Conservation (phyloP, 108 stramenopile genomes). For the Parietichytrium sp. region DNA sequence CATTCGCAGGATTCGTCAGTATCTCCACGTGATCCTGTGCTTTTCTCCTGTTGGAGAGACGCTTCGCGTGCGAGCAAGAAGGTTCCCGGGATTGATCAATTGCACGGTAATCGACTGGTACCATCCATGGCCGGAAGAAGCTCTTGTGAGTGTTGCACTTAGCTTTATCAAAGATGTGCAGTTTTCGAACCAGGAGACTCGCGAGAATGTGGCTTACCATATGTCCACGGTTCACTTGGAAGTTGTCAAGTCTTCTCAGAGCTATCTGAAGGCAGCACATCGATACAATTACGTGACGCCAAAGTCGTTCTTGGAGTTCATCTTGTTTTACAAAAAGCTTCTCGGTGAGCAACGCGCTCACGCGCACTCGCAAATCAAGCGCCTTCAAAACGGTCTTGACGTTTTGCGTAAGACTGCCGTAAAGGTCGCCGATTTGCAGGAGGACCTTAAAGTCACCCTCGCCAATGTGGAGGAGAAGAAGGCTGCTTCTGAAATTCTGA, state of each 20-base stretch:
- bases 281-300: slow-evolving; percentile 88
- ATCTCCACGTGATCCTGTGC: slow-evolving; percentile 78
- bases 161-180: slow-evolving; percentile 76
- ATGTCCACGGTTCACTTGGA: slow-evolving; percentile 83
- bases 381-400: slow-evolving; percentile 80
- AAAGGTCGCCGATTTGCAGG: slow-evolving; percentile 79
- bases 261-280: slow-evolving; percentile 69
- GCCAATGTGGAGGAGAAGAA: slow-evolving; percentile 81
- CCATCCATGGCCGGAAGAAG: slow-evolving; percentile 84
- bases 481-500: slow-evolving; percentile 72
- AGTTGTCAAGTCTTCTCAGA: slow-evolving; percentile 65
- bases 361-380: slow-evolving; percentile 71
- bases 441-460: slow-evolving; percentile 77
- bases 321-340: slow-evolving; percentile 80
- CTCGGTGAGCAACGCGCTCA: slow-evolving; percentile 71
- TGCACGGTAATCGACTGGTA: slow-evolving; percentile 80
- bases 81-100: slow-evolving; percentile 84
- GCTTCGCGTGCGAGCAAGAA: slow-evolving; percentile 77
- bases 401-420: slow-evolving; percentile 76
- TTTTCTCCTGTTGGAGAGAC: slow-evolving; percentile 83
- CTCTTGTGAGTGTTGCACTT: slow-evolving; percentile 75
- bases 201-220: slow-evolving; percentile 68
- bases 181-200: slow-evolving; percentile 44
- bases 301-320: slow-evolving; percentile 80
- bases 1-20: slow-evolving; percentile 68